A percentile compares a stretch with the other conserved stretches of the same genome.
Evolutionary conservation across 1,284 basidiomycete species (phyloP).

Genomic region (Ustilago trichophora): DNA sequence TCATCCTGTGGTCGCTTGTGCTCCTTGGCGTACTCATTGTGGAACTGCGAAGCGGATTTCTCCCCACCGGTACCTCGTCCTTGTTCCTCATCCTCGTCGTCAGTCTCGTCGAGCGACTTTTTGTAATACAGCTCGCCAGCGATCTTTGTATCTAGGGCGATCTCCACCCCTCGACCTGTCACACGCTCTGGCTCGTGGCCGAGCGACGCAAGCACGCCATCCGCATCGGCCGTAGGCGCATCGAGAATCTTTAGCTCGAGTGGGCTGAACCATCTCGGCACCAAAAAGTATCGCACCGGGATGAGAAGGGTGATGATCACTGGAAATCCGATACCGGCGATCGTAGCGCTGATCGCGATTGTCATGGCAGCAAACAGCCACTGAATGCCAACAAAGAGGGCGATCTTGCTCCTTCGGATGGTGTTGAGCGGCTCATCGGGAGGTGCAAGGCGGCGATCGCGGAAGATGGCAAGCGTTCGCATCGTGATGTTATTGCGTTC

Average conservation of each 20-base stretch:
- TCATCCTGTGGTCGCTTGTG: conserved; percentile 7
- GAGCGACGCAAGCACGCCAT: conserved; percentile 58
- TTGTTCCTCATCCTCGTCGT: conserved; percentile 17
- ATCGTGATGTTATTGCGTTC: conserved; percentile 83
- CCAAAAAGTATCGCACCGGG: conserved; percentile 78
- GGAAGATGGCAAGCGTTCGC: conserved; percentile 83
- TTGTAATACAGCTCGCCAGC: conserved; percentile 48
- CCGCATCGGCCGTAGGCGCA: conserved; percentile 77
- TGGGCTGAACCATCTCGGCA: conserved; percentile 80
- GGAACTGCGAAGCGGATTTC: conserved; percentile 19
- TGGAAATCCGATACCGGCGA: conserved; percentile 81
- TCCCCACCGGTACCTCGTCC: conserved; percentile 7
- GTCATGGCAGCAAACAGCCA: conserved; percentile 87
- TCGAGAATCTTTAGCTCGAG: conserved; percentile 87
- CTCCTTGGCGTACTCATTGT: conserved; percentile 11
- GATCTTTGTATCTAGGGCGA: conserved; percentile 57
- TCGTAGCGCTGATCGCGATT: conserved; percentile 90
- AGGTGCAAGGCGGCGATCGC: conserved; percentile 71
- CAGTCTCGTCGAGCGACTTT: conserved; percentile 23
- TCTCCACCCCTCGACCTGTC: conserved; percentile 49
- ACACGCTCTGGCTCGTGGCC: conserved; percentile 58
- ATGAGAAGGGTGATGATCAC: conserved; percentile 86
- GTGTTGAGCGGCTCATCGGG: conserved; percentile 72
- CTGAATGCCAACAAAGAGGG: conserved; percentile 82
- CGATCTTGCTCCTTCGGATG: conserved; percentile 79